Percentiles rank a stretch among this genome's conserved stretches.
phyloP scores from a whole-genome alignment of 2,329 filamentous ascomycete genomes.

The Cercospora janseana region DNA sequence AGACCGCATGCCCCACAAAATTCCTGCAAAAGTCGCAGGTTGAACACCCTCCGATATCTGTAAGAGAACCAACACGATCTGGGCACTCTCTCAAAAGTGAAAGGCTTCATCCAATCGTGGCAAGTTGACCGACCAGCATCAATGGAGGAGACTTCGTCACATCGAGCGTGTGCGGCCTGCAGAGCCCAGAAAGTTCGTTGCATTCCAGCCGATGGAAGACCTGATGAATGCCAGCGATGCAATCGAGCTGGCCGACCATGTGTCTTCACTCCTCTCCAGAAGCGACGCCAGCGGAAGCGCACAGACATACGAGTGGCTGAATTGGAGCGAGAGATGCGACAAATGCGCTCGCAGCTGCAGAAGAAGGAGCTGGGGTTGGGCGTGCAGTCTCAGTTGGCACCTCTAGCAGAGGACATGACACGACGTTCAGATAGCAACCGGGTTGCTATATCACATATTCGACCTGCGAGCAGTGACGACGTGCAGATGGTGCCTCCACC shows the following conservation, averaged over 20 bases:
- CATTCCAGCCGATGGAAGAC: constrained; percentile 38
- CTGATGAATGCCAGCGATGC: constrained; percentile 42
- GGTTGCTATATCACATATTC: too few relatives aligned
- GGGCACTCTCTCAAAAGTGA: too few relatives aligned
- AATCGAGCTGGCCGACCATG: constrained; percentile 42
- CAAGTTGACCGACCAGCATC: too few relatives aligned
- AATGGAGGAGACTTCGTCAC: constrained; percentile 26
- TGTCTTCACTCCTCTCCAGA: constrained; percentile 42
- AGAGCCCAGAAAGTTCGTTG: constrained; percentile 46
- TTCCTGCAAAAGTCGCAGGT: too few relatives aligned
- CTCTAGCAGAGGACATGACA: too few relatives aligned
- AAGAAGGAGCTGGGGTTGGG: constrained; percentile 22
- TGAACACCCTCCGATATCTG: too few relatives aligned
- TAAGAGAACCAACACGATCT: too few relatives aligned
- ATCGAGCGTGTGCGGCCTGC: constrained; percentile 46
- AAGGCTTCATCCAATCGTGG: too few relatives aligned
- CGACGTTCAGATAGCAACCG: too few relatives aligned
- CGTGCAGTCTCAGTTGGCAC: too few relatives aligned
- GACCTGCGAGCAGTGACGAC: too few relatives aligned
- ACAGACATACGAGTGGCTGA: constrained; percentile 48
- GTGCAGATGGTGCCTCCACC: neutral
- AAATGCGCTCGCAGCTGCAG: constrained; percentile 42
- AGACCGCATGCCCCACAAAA: too few relatives aligned
- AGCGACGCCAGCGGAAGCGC: constrained; percentile 47
- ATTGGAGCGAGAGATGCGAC: constrained; percentile 46